Base-by-base conservation (phyloP, 2,329 filamentous ascomycete species). In the Diaporthe helianthi region DNA sequence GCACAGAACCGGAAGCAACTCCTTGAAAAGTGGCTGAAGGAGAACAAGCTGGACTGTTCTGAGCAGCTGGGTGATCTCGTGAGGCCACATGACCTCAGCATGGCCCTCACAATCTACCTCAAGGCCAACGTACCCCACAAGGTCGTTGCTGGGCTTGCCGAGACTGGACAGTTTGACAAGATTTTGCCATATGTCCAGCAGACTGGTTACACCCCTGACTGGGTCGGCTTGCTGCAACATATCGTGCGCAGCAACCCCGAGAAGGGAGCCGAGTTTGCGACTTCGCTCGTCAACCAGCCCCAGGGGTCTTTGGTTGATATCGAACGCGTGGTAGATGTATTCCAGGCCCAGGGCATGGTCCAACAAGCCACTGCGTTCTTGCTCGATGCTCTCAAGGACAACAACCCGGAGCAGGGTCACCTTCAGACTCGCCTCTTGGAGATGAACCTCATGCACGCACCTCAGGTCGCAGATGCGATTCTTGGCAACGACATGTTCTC, bases 401-500 rank as follows among this genome's bases (percentile, higher is more conserved):
- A 99, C 83, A 92, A 91, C 76, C 94, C 94, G 0, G 96, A 99
- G 80, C 94, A 99, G 78, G 95, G 90, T 47, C 90, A 95, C 74
- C 86, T 99, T 47, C 96, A 99, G 82, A 99, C 97, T 26, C 92
- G 96, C 71, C 87, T 99, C 3, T 84, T 99, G 68, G 97, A 99
- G 85, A 98, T 99, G 94, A 99, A 99, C 81, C 83, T 99, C 72
- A 87, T 97, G 81, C 97, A 97, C 75, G 97, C 96, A 1, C 96
- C 96, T 63, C 96, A 98, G 80, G 97, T 99, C 67, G 96, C 97
- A 4, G 97, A 99, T 80, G 96, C 96, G 41, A 99, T 99, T 74
- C 88, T 99, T 49, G 93, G 95, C 73, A 99, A 99, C 76, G 93
- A 98, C 76, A 98, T 99, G 92, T 98, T 99, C 82, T 94, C 94